Conservation (phyloP, 441 rosid species). For the Populus hybrid region DNA sequence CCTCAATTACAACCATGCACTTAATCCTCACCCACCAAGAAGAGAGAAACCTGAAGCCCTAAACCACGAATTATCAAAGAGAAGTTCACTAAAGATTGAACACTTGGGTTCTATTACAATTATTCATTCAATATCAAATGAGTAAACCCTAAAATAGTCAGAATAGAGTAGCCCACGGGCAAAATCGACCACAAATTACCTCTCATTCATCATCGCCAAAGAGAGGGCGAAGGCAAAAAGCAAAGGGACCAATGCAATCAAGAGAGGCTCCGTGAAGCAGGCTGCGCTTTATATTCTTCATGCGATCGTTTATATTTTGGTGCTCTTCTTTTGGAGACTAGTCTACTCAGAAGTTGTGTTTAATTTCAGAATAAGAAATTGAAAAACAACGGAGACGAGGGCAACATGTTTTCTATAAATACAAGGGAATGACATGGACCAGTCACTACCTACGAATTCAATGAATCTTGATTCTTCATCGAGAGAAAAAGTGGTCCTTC, state of each 20-base stretch:
- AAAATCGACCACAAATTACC: neutral
- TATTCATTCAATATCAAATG: neutral
- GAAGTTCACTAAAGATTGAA: neutral
- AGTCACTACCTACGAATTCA: too few relatives aligned
- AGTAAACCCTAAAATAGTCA: neutral
- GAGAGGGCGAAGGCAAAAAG: conserved; percentile 67
- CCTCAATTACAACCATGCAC: neutral
- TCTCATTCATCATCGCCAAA: conserved; percentile 44
- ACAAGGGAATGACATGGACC: too few relatives aligned
- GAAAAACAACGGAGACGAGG: too few relatives aligned
- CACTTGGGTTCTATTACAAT: neutral
- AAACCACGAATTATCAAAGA: neutral
- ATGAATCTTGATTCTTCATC: too few relatives aligned
- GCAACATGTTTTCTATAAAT: too few relatives aligned
- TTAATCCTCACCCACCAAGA: neutral
- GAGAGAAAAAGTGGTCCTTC: too few relatives aligned
- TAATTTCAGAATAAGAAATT: too few relatives aligned
- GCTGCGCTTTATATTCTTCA: conserved; percentile 48
- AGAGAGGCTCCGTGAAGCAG: conserved; percentile 73
- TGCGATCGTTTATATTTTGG: conserved; percentile 44
- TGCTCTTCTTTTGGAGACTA: conserved; percentile 57
- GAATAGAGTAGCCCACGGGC: neutral
- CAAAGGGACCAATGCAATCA: conserved; percentile 64
- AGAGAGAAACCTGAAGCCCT: neutral
- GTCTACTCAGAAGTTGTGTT: conserved; percentile 59